phyloP scores from a whole-genome alignment of 1,284 basidiomycete genomes.

The Puccinia hordei region DNA sequence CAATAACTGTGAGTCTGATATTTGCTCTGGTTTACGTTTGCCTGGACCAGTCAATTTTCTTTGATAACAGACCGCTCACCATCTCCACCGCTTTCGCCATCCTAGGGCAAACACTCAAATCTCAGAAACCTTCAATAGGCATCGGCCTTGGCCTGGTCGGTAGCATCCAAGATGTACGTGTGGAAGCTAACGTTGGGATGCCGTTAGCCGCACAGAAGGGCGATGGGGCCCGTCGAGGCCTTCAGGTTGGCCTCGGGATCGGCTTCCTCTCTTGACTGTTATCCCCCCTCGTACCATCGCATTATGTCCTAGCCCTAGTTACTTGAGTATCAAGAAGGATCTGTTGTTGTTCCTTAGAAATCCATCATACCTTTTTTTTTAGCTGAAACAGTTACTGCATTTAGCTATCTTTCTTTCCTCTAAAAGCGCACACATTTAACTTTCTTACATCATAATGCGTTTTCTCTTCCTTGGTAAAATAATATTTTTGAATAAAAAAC shows the following conservation, averaged over 20 bases:
- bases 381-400: no score
- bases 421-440: no score
- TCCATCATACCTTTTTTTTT: no score
- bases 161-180: conserved; percentile 75
- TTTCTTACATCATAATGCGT: no score
- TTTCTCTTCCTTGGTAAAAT: no score
- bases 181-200: conserved; percentile 90
- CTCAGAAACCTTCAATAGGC: conserved; percentile 66
- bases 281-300: background rate
- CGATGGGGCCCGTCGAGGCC: conserved; percentile 76
- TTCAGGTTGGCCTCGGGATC: conserved; percentile 89
- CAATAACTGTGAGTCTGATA: conserved; percentile 63
- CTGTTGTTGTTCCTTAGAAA: no score
- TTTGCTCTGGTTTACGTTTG: conserved; percentile 29
- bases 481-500: no score
- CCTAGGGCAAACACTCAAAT: conserved; percentile 37
- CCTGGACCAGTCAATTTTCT: background rate
- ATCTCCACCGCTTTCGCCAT: background rate
- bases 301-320: no score
- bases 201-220: conserved; percentile 76
- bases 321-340: no score
- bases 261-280: conserved; percentile 65
- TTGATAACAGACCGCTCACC: background rate
- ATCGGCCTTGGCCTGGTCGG: conserved; percentile 90
- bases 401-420: no score